phyloP scores from a whole-genome alignment of 148 eudicot species.

The Fagopyrum tataricum region DNA sequence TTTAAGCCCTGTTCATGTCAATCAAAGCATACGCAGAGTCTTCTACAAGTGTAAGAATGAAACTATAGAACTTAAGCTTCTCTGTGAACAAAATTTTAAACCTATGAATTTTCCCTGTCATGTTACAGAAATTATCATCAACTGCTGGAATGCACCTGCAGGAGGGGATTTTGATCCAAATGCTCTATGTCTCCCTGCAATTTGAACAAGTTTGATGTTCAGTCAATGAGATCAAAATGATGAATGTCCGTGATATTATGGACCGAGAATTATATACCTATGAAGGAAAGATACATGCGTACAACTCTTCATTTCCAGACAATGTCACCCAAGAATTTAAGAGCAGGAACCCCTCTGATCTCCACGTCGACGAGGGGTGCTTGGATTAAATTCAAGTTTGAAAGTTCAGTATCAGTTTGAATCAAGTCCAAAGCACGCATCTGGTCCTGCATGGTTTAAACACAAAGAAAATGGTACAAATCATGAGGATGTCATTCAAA shows the following conservation, averaged over 20 bases:
- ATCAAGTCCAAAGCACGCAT: constrained; percentile 71
- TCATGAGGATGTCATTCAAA: background rate
- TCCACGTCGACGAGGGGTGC: constrained; percentile 96
- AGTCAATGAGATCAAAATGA: background rate
- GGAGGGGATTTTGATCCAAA: background rate
- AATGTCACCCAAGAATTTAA: constrained; percentile 88
- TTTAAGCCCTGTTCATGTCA: background rate
- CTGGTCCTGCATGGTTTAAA: constrained; percentile 60
- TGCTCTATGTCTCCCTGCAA: constrained; percentile 4
- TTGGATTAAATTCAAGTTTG: constrained; percentile 55
- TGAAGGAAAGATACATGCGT: background rate
- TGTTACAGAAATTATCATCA: background rate
- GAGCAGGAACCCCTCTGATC: constrained; percentile 98
- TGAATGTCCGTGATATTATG: background rate
- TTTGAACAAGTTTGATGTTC: background rate
- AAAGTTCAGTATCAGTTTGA: constrained; percentile 66
- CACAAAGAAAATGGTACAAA: background rate
- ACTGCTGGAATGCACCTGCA: background rate
- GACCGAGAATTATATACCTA: constrained; percentile 5
- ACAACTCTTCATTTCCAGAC: constrained; percentile 66
- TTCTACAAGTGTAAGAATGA: background rate
- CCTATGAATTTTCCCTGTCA: background rate
- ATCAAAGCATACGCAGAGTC: background rate
- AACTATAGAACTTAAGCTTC: background rate
- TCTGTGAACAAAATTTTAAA: background rate